Evolutionary conservation across 306 rosid species (phyloP), one percentile per base, ranked within the genome.

Genomic region (Neltuma alba): DNA sequence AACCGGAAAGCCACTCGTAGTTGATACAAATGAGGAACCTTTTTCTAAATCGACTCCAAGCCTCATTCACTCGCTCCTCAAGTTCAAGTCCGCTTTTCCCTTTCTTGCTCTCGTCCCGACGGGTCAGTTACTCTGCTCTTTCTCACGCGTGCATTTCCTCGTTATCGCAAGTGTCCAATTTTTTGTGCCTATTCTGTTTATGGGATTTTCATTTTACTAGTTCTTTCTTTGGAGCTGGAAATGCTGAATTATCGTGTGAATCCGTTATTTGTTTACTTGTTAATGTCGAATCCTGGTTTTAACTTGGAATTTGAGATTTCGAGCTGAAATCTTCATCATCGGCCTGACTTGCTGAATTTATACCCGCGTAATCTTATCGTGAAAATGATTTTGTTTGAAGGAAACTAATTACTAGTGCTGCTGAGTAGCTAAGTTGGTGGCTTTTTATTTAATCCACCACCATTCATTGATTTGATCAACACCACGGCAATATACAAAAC

Each of bases 31-130:
- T 72, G 47, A 72, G 76, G 33, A 72, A 11, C 47, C 20, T 48
- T 72, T n/a, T 52, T 34, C 64, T 34, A 12, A 50, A 72, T 34
- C 76, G 33, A 33, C 38, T 72, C 1, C 64, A 72, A 52, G 33
- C 28, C 34, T 47, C 61, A 71, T 30, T 71, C 61, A 8, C 61
- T 71, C 15, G 42, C 60, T 48, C 48, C 31, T 33, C 76, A 50
- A 72, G 5, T 50, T 34, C 76, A 52, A 48, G 4, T 48, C 2
- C 31, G 33, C n/a, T 30, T 50, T 33, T 33, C 45, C 64, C n/a
- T 72, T 50, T 33, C 63, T 72, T 34, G 63, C 76, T 72, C 33
- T 50, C 3, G n/a, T 31, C 33, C 11, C 33, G 12, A 50, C 64
- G 63, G 45, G 76, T 72, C 63, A 52, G 76, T 21, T 18, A 18